Percentiles rank a stretch among this genome's conserved stretches.
phyloP scores from a whole-genome alignment of 441 rosid genomes.

The Jatropha multifida region DNA sequence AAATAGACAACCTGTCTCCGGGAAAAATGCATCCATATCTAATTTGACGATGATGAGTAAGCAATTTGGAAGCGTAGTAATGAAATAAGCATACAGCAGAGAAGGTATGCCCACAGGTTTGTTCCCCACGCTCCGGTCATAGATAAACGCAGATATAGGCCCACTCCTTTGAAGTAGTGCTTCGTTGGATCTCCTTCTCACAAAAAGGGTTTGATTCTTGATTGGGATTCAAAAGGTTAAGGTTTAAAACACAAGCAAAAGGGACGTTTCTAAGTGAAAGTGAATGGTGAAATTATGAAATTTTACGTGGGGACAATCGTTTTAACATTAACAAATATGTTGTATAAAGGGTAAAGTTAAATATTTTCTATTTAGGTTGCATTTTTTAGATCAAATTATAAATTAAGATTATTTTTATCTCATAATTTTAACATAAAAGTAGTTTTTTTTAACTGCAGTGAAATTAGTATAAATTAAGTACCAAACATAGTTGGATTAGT shows the following conservation, averaged over 20 bases:
- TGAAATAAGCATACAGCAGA: background rate
- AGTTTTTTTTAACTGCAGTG: too few relatives aligned
- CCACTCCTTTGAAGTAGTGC: background rate
- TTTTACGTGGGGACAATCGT: constrained; percentile 7
- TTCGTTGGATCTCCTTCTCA: background rate
- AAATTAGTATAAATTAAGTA: too few relatives aligned
- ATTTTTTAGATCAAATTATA: too few relatives aligned
- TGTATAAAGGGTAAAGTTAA: background rate
- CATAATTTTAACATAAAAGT: too few relatives aligned
- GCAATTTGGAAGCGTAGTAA: background rate
- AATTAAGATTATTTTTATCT: too few relatives aligned
- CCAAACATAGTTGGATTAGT: too few relatives aligned
- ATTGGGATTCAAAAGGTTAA: constrained; percentile 4
- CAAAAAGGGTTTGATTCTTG: background rate
- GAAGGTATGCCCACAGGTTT: background rate
- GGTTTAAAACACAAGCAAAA: constrained; percentile 19
- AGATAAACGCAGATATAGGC: background rate
- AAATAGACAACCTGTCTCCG: too few relatives aligned
- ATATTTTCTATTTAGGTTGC: background rate
- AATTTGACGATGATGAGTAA: background rate
- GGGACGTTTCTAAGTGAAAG: background rate
- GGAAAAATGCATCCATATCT: too few relatives aligned
- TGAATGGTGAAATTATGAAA: background rate
- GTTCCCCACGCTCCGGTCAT: background rate
- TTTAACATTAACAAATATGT: background rate